Percentiles rank a stretch among this genome's conserved stretches.
phyloP scores from a whole-genome alignment of 352 stramenopile genomes.

The Phytophthora vignae region DNA sequence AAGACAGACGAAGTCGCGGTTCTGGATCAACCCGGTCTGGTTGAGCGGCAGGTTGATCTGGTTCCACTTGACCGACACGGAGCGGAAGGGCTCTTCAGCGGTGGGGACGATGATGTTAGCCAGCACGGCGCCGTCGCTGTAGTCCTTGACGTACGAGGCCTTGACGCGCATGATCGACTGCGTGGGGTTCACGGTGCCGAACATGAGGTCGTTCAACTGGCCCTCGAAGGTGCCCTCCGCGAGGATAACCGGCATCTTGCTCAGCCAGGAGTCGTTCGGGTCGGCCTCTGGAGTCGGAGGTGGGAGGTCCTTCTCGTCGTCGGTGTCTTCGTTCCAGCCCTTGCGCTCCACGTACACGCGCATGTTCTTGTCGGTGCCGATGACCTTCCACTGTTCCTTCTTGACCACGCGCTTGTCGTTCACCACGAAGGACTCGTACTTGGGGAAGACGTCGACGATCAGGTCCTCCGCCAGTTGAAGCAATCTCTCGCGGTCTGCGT shows the following conservation, averaged over 20 bases:
- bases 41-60: constrained; percentile 42
- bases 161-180: constrained; percentile 61
- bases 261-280: constrained; percentile 21
- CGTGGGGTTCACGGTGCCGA: constrained; percentile 51
- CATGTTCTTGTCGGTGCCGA: constrained; percentile 36
- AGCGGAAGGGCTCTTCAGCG: constrained; percentile 44
- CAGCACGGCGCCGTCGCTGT: constrained; percentile 52
- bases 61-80: constrained; percentile 57
- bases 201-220: constrained; percentile 69
- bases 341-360: constrained; percentile 41
- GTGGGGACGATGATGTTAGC: constrained; percentile 46
- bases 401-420: constrained; percentile 32
- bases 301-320: constrained; percentile 2
- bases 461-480: constrained; percentile 30
- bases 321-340: constrained; percentile 8
- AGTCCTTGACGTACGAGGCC: constrained; percentile 53
- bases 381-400: constrained; percentile 31
- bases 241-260: constrained; percentile 50
- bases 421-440: constrained; percentile 38
- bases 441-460: constrained; percentile 38
- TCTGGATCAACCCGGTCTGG: constrained; percentile 53
- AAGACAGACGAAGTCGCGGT: constrained; percentile 65
- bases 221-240: constrained; percentile 53
- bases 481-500: constrained; percentile 24
- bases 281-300: constrained; percentile 7